Evolutionary conservation across 208 protist genomes (phyloP).

Genomic region (Naegleria fowleri): DNA sequence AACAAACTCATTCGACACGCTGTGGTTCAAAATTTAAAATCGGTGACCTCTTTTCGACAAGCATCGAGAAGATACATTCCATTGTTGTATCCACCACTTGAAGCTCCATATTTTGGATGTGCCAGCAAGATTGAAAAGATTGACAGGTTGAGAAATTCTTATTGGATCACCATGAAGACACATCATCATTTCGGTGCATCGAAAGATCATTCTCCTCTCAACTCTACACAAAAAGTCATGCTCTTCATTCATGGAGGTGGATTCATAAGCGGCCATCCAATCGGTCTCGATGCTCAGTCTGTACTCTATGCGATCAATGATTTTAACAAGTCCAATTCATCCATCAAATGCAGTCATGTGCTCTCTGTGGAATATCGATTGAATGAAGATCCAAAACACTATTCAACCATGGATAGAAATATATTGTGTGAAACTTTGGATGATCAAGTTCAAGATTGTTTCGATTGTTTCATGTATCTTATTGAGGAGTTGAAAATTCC

Average conservation of each 20-base stretch:
- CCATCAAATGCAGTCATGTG: neutral
- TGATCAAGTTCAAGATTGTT: neutral
- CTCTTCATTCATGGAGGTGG: neutral
- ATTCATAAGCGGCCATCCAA: neutral
- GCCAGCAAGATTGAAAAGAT: neutral
- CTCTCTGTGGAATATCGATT: neutral
- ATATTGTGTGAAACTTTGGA: neutral
- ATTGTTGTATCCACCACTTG: neutral
- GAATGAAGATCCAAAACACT: neutral
- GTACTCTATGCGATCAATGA: neutral
- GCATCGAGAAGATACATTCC: neutral
- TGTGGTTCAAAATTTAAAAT: neutral
- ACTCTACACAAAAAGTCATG: neutral
- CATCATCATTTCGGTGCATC: too few relatives aligned
- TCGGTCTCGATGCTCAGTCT: neutral
- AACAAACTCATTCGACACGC: neutral
- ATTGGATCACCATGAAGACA: neutral
- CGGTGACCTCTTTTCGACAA: neutral
- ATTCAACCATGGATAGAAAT: neutral
- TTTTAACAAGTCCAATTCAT: neutral
- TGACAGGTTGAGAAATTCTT: neutral
- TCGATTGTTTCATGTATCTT: neutral
- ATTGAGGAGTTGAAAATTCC: neutral
- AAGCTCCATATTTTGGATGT: neutral
- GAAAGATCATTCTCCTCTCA: too few relatives aligned